Conservation (phyloP, 305 asterid genomes). For the Fraxinus paxiana region DNA sequence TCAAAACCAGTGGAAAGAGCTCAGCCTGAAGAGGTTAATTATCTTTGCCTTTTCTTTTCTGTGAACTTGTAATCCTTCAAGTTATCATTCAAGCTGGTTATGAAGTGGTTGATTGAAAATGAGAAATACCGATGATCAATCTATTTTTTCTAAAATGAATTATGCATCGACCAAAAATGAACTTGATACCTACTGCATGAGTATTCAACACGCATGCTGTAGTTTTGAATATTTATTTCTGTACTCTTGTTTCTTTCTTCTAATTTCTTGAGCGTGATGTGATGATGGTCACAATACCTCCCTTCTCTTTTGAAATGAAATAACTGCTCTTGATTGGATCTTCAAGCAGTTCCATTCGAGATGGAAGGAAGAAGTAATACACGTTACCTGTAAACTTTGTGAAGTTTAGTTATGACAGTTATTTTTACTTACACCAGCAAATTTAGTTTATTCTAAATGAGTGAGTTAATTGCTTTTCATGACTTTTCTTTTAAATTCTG, state of each 20-base stretch:
- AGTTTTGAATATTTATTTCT: neutral
- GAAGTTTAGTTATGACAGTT: neutral
- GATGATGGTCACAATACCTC: neutral
- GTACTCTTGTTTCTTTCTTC: neutral
- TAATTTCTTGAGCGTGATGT: neutral
- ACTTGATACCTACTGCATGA: neutral
- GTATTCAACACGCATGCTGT: neutral
- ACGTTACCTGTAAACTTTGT: neutral
- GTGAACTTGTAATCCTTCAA: neutral
- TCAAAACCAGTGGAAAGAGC: conserved; percentile 23
- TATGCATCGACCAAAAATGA: neutral
- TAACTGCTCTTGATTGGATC: neutral
- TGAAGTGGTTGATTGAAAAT: neutral
- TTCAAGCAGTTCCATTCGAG: neutral
- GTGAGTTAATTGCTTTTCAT: neutral
- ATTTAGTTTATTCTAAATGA: neutral
- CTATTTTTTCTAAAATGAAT: neutral
- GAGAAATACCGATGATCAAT: neutral
- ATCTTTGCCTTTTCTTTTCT: neutral
- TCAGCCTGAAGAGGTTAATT: conserved; percentile 43
- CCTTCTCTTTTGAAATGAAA: neutral
- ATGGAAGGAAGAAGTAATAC: neutral
- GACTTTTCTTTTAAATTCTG: neutral
- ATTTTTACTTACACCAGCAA: neutral
- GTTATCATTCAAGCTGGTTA: neutral